Conservation (phyloP, 176 grass and related monocot genomes). For the Secale cereale region DNA sequence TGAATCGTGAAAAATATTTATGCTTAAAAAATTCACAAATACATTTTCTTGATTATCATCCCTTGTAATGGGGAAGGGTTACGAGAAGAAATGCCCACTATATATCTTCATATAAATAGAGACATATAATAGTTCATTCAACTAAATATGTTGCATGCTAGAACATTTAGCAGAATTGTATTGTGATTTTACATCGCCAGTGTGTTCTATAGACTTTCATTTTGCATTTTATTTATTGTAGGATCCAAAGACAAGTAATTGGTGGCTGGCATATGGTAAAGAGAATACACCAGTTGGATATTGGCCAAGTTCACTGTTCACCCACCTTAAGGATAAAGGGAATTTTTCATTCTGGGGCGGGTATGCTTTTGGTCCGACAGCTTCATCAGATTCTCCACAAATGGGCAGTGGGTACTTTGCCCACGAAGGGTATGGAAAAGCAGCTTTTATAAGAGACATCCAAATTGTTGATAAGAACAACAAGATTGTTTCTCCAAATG, state of each 20-base stretch:
- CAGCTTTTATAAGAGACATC: neutral
- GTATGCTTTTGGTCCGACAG: neutral
- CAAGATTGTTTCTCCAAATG: neutral
- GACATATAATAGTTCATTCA: no score
- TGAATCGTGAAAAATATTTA: neutral
- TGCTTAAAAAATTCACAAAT: neutral
- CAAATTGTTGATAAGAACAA: neutral
- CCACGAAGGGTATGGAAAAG: neutral
- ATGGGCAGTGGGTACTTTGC: slow-evolving; percentile 41
- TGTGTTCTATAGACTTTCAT: neutral
- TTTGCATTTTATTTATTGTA: neutral
- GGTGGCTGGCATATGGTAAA: slow-evolving; percentile 10
- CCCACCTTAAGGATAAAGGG: neutral
- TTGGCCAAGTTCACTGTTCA: slow-evolving; percentile 24
- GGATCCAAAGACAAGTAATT: slow-evolving; percentile 20
- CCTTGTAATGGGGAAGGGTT: neutral
- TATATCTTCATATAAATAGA: neutral
- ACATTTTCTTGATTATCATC: neutral
- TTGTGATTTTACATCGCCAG: neutral
- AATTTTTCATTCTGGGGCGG: neutral
- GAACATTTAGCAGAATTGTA: no score
- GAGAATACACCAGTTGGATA: slow-evolving; percentile 12
- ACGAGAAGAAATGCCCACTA: neutral
- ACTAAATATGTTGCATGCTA: no score
- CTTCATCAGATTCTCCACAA: neutral